A percentile compares a stretch with the other conserved stretches of the same genome.
Conservation (phyloP, 345 rosid species). For the Jatropha curcas region DNA sequence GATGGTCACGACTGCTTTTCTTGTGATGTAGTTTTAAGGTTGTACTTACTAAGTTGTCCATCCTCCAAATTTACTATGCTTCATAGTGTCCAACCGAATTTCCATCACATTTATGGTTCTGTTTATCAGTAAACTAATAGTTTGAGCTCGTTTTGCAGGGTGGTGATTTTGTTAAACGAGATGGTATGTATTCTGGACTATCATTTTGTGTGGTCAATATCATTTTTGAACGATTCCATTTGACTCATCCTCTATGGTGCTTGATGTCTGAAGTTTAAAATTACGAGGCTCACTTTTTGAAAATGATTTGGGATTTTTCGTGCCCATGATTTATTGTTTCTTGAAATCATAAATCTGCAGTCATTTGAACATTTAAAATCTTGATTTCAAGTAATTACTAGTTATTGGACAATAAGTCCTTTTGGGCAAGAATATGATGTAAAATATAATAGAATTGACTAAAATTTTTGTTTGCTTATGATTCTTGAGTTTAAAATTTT, state of each 20-base stretch:
- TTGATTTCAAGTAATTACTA: no score
- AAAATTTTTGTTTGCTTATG: background rate
- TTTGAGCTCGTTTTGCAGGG: constrained; percentile 60
- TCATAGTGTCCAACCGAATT: constrained; percentile 39
- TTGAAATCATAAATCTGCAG: background rate
- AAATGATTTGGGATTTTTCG: background rate
- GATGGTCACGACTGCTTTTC: constrained; percentile 95
- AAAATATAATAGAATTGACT: background rate
- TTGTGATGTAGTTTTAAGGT: constrained; percentile 99
- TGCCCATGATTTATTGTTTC: background rate
- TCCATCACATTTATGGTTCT: background rate
- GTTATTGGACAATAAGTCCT: background rate
- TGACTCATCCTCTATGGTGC: background rate
- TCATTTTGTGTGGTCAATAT: background rate
- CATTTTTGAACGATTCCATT: background rate
- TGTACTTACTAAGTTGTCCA: constrained; percentile 74
- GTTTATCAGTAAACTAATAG: constrained; percentile 34
- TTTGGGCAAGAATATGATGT: background rate
- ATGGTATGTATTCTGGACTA: constrained; percentile 58
- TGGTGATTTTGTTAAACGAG: constrained; percentile 86
- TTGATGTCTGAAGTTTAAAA: background rate
- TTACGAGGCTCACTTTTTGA: background rate
- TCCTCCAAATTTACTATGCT: constrained; percentile 55
- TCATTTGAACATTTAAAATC: background rate
- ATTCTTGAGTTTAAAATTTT: background rate